phyloP scores from a whole-genome alignment of 2,329 filamentous ascomycete genomes.

The Purpureocillium lavendulum region DNA sequence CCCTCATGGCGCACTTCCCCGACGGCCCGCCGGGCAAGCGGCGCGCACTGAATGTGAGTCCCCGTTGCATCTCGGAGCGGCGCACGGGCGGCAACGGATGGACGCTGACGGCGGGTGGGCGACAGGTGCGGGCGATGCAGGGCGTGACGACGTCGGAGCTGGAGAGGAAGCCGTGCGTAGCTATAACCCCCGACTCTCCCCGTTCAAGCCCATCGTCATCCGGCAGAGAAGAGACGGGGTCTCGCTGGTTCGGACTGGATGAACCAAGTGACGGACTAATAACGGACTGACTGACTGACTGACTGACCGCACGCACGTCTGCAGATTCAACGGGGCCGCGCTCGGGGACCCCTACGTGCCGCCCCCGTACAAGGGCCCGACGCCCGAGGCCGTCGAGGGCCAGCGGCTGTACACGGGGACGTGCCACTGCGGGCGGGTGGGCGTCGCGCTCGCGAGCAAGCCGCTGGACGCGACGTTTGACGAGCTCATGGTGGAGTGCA shows the following conservation, averaged over 20 bases:
- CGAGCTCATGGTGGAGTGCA: slow-evolving; percentile 31
- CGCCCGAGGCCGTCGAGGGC: slow-evolving; percentile 29
- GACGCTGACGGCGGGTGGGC: background rate
- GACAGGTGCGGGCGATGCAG: slow-evolving; percentile 34
- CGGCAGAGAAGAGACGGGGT: too few relatives aligned
- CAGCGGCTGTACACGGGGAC: slow-evolving; percentile 37
- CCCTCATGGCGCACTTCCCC: slow-evolving; percentile 22
- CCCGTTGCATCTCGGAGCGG: too few relatives aligned
- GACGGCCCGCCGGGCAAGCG: background rate
- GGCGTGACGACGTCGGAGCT: slow-evolving; percentile 32
- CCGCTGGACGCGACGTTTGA: slow-evolving; percentile 29
- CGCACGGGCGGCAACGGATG: background rate
- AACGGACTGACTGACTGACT: too few relatives aligned
- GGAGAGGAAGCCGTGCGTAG: slow-evolving; percentile 24
- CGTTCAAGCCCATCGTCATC: too few relatives aligned
- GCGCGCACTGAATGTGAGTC: slow-evolving; percentile 8
- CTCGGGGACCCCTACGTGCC: slow-evolving; percentile 22
- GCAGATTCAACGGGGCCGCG: slow-evolving; percentile 29
- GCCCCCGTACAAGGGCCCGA: slow-evolving; percentile 28
- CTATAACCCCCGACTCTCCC: too few relatives aligned
- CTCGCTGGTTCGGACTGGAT: too few relatives aligned
- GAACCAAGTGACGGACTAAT: too few relatives aligned
- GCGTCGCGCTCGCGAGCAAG: slow-evolving; percentile 31
- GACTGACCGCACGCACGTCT: background rate
- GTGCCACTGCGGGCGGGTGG: slow-evolving; percentile 45